phyloP scores from a whole-genome alignment of 805 yeast species.

The Zygosaccharomyces kombuchaensis region DNA sequence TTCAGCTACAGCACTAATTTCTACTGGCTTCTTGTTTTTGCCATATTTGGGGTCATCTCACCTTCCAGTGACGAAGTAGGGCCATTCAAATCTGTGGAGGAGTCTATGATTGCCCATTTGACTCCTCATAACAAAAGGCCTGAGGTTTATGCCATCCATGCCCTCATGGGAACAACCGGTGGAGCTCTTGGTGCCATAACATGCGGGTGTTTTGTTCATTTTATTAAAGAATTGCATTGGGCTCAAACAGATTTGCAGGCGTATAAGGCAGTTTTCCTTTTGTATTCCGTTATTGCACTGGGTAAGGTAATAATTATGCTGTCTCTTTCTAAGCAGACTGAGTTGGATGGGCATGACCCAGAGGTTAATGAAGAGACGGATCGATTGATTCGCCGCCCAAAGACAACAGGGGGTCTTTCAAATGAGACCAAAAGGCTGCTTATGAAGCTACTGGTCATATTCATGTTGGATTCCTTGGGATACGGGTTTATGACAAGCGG shows the following conservation, averaged over 20 bases:
- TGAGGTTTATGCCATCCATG: conserved; percentile 70
- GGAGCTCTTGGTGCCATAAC: conserved; percentile 66
- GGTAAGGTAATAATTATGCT: conserved; percentile 49
- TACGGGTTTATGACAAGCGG: conserved; percentile 85
- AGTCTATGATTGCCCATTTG: conserved; percentile 74
- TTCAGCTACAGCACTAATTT: conserved; percentile 57
- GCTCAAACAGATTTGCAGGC: conserved; percentile 37
- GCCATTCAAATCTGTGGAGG: conserved; percentile 83
- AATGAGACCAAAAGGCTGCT: conserved; percentile 42
- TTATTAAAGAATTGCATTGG: conserved; percentile 36
- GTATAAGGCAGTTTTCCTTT: conserved; percentile 53
- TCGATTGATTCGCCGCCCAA: conserved; percentile 21
- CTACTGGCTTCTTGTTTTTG: conserved; percentile 57
- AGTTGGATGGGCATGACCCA: conserved; percentile 35
- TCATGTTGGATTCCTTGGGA: conserved; percentile 84
- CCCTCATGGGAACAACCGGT: conserved; percentile 64
- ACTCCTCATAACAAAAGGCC: conserved; percentile 63
- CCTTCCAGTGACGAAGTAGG: conserved; percentile 91
- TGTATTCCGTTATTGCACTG: conserved; percentile 53
- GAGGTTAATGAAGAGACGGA: conserved; percentile 27
- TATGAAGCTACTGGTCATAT: conserved; percentile 50
- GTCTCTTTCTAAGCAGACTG: conserved; percentile 51
- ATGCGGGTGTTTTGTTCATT: conserved; percentile 58
- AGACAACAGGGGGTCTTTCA: conserved; percentile 29
- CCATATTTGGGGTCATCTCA: conserved; percentile 79